These are phyloP conservation scores for Euphorbia schlechtendalii DNA, from an alignment of 441 rosid species.

Conservation along the genomic window DNA sequence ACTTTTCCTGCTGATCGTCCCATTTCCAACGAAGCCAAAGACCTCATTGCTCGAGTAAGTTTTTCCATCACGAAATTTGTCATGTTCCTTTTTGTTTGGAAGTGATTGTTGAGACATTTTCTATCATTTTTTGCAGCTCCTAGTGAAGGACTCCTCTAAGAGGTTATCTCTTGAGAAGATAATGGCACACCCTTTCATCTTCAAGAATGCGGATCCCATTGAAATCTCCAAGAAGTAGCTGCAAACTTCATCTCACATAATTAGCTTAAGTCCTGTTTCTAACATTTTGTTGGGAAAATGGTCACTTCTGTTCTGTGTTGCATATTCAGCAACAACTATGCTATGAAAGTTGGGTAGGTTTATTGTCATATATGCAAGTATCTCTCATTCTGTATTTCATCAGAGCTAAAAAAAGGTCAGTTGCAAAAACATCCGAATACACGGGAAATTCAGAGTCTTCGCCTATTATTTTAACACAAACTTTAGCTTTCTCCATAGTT, in stretches of 20 bases:
- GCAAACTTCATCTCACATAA: not conserved
- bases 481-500: not conserved
- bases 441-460: not conserved
- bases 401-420: not conserved
- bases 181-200: conserved; percentile 81
- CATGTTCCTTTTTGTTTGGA: not conserved
- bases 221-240: conserved; percentile 33
- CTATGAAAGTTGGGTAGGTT: too few relatives aligned
- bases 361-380: not conserved
- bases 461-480: not conserved
- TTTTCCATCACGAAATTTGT: not conserved
- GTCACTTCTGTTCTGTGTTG: not conserved
- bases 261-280: conserved; percentile 4
- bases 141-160: conserved; percentile 74
- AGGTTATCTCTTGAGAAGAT: conserved; percentile 77
- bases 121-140: conserved; percentile 54
- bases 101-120: not conserved
- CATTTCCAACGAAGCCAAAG: conserved; percentile 62
- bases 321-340: not conserved
- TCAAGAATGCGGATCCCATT: conserved; percentile 63
- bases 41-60: conserved; percentile 57
- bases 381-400: not conserved
- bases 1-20: conserved; percentile 61
- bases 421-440: not conserved
- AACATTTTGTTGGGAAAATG: not conserved